phyloP scores from a whole-genome alignment of 2,329 filamentous ascomycete genomes.

The Ophiostoma novo-ulmi region DNA sequence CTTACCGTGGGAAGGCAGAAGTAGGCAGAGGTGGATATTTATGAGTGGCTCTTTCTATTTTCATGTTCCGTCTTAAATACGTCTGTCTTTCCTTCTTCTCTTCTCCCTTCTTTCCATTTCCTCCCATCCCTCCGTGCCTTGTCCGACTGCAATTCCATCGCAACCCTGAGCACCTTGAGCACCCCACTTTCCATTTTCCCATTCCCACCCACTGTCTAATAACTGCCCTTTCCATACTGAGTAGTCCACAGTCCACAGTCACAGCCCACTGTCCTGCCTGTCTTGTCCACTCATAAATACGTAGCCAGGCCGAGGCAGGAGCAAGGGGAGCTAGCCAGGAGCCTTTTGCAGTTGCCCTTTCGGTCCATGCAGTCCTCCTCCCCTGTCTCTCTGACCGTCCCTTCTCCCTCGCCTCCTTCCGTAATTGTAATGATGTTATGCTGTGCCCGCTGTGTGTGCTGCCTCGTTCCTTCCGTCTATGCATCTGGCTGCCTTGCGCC shows the following conservation, averaged over 20 bases:
- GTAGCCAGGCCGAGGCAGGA: neutral
- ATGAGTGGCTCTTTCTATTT: no score
- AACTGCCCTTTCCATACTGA: no score
- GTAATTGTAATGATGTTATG: neutral
- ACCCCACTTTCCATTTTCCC: slow-evolving; percentile 1
- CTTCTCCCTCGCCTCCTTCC: slow-evolving; percentile 3
- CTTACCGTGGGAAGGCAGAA: neutral
- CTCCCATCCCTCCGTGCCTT: neutral
- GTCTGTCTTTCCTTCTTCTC: neutral
- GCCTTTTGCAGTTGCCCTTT: slow-evolving; percentile 17
- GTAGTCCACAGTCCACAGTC: no score
- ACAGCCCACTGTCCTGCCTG: no score
- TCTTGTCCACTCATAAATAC: neutral
- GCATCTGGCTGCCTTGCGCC: slow-evolving; percentile 12
- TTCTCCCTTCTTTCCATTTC: neutral
- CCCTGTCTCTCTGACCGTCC: neutral
- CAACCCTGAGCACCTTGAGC: neutral
- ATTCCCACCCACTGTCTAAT: neutral
- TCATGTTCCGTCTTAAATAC: neutral
- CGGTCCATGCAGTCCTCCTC: neutral
- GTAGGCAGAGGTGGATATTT: no score
- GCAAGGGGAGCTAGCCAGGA: neutral
- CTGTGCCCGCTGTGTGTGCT: neutral
- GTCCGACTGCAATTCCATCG: neutral
- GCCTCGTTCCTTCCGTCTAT: slow-evolving; percentile 15